Evolutionary conservation across 345 rosid species (phyloP), one percentile per base, ranked within the genome.

Genomic region (Ailanthus altissimus): DNA sequence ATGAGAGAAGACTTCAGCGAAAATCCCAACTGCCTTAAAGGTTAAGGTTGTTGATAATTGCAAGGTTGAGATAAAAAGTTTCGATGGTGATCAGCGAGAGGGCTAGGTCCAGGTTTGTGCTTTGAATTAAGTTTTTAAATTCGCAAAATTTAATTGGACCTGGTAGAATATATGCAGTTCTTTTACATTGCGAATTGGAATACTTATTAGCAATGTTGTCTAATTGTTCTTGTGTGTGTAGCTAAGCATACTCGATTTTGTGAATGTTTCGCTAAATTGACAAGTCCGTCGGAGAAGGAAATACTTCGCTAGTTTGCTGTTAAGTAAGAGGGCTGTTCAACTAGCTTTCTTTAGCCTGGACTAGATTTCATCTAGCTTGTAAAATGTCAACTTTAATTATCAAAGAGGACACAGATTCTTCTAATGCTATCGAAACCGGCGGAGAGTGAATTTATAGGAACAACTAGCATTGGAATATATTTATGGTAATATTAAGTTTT

Each of bases 1-100:
- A n/a, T n/a, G n/a, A n/a, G n/a, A n/a, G n/a, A n/a, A n/a, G n/a
- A n/a, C n/a, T n/a, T n/a, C n/a, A n/a, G n/a, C n/a, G n/a, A n/a
- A n/a, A n/a, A n/a, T n/a, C n/a, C n/a, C n/a, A n/a, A n/a, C 99
- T 6, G 92, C 97, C 81, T 82, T 95, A 57, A 98, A 95, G 83
- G 92, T 93, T 2, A 75, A 71, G 16, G 92, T 90, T 28, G 88
- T 95, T 18, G 94, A 93, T 73, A 95, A 95, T 77, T 95, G 97
- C 77, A 83, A 85, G 78, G 91, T 95, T 62, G 83, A 85, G 81
- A 88, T 93, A 56, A 73, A 53, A 12, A 83, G 79, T 77, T 43
- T 73, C 8, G 77, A 83, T n/a, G 45, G 78, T 5, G 85, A 76
- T 50, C 86, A 83, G 69, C 46, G 12, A n/a, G n/a, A n/a, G n/a